A percentile compares a stretch with the other conserved stretches of the same genome.
Conservation (phyloP, 495 filamentous ascomycete species). For the Penicillium flavigenum region DNA sequence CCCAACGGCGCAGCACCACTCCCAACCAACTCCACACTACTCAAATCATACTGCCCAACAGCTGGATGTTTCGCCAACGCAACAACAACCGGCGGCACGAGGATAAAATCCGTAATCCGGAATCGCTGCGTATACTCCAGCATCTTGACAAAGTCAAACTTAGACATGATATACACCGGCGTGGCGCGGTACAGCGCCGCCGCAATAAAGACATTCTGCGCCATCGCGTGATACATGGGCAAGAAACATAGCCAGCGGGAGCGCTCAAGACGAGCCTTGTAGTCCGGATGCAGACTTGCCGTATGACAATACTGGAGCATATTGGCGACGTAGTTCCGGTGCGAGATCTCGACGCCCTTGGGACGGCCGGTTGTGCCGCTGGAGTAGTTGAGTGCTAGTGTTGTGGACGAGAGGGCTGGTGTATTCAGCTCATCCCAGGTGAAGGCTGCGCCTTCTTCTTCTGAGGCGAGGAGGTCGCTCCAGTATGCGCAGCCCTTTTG, state of each 20-base stretch:
- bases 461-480: constrained; percentile 46
- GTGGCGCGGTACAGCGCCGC: constrained; percentile 36
- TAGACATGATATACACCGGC: constrained; percentile 69
- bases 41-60: constrained; percentile 66
- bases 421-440: constrained; percentile 43
- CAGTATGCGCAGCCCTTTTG: constrained; percentile 49
- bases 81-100: constrained; percentile 70
- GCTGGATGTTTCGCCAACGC: constrained; percentile 69
- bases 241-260: constrained; percentile 57
- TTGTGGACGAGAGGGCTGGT: constrained; percentile 39
- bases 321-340: constrained; percentile 71
- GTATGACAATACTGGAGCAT: constrained; percentile 55
- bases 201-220: constrained; percentile 51
- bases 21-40: constrained; percentile 54
- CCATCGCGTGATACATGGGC: constrained; percentile 72
- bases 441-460: constrained; percentile 44
- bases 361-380: constrained; percentile 80
- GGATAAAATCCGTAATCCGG: constrained; percentile 61
- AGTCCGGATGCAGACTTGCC: constrained; percentile 47
- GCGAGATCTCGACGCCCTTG: constrained; percentile 80
- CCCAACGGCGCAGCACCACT: constrained; percentile 66
- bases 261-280: constrained; percentile 30
- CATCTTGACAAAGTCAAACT: constrained; percentile 72
- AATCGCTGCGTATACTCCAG: constrained; percentile 64
- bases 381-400: constrained; percentile 67